A percentile compares a stretch with the other conserved stretches of the same genome.
Evolutionary conservation across 805 yeast genomes (phyloP).

Genomic region (Torulaspora indica): DNA sequence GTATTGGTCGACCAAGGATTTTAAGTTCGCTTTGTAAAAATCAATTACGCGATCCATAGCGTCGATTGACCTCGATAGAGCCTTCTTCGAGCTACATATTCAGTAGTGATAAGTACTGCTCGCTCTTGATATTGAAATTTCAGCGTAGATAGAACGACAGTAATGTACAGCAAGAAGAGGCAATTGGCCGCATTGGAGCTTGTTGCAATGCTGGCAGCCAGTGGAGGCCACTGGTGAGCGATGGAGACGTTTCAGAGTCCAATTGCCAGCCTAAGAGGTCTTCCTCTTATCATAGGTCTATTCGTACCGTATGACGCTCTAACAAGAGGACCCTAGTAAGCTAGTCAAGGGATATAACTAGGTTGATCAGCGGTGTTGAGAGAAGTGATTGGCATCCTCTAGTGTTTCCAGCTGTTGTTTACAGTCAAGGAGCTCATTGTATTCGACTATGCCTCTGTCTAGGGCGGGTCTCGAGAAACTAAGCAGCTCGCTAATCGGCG

Average conservation of each 20-base stretch:
- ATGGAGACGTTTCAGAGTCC: too few relatives aligned
- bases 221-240: too few relatives aligned
- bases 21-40: slow-evolving; percentile 3
- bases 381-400: neutral
- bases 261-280: too few relatives aligned
- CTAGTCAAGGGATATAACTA: slow-evolving; percentile 2
- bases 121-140: neutral
- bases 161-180: neutral
- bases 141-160: neutral
- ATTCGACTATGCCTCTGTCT: neutral
- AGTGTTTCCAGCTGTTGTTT: neutral
- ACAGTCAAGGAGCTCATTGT: too few relatives aligned
- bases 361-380: neutral
- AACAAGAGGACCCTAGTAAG: slow-evolving; percentile 1
- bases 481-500: slow-evolving; percentile 19
- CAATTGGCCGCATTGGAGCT: neutral
- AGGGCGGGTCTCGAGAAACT: slow-evolving; percentile 11
- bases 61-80: neutral
- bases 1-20: slow-evolving; percentile 5
- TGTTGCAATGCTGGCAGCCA: neutral
- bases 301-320: slow-evolving; percentile 7
- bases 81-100: too few relatives aligned
- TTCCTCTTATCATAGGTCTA: too few relatives aligned
- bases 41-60: slow-evolving; percentile 5
- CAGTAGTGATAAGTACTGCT: neutral